Base-by-base conservation (phyloP, 805 yeast species). In the Cyberlindnera veronae region DNA sequence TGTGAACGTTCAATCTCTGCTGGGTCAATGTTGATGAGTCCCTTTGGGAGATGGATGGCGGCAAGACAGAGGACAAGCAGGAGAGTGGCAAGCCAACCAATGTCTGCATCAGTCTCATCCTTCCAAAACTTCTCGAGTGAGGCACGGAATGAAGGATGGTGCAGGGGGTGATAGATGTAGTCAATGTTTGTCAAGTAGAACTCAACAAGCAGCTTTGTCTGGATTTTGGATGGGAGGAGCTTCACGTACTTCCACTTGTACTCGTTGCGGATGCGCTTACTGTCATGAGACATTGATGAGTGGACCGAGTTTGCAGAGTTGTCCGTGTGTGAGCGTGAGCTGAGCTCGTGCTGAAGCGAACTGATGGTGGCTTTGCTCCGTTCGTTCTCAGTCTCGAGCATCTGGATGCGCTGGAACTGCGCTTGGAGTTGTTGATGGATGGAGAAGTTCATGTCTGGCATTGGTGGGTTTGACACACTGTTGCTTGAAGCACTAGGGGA, bases 161-260 rank as follows among this genome's bases (percentile, higher is more conserved):
- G 62, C 11, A 58, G 23, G 4, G 62, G 57, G 38, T 57, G 62
- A 34, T 57, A 56, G 19, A 58, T 54, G 46, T 55, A 58, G 33
- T 58, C 62, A 22, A 58, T 42, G 35, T 58, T 50, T 16, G 46
- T 50, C 26, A 58, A 36, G 29, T 58, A 58, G 31, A 55, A 55
- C 17, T 57, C 58, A 9, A 55, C 55, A 3, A 57, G 29, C 11
- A 55, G 29, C 24, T 45, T 50, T 1, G 57, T 52, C 21, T 54
- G 58, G 12, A 46, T 46, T 35, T 43, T 53, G 23, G 57, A 51
- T 1, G 58, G 58, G 9, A 55, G 21, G 4, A 53, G 36, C 23
- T 46, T 48, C 31, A 48, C 46, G 31, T 32, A 55, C 35, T 46
- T 49, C 35, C 24, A 23, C 34, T 53, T 49, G 24, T 40, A 45